Evolutionary conservation across 1,284 basidiomycete genomes (phyloP), one percentile per base, ranked within the genome.

Genomic region (Wolfiporia cocos): DNA sequence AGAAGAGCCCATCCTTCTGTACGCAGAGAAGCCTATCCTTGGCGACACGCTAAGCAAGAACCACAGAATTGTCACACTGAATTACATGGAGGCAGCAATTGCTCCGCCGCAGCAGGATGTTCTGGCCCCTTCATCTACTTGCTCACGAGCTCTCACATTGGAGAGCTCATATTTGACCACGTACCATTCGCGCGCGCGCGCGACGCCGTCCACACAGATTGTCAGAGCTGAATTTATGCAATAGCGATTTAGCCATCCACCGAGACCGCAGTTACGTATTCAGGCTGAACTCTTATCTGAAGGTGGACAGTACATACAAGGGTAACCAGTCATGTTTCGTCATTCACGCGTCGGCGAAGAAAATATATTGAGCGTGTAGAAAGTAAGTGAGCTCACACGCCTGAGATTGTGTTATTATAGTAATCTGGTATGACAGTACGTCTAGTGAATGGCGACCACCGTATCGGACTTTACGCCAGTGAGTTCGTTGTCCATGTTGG

Each of bases 321-420:
- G 79, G 78, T 0, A 81, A 81, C 53, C 65, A 69, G 39, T 68
- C 71, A 4, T 63, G 79, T 17, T 82, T 71, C 49, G 61, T 82
- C 22, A 82, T 82, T 45, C 73, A 81, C 40, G 53, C 55, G 0
- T 42, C 49, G 4, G 45, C 46, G 4, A 46, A 48, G 3, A 37
- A 48, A 7, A n/a, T n/a, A n/a, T 14, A 28, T 28, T 14, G 14
- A 28, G 59, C 60, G 1, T 0, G 66, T 71, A 4, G 41, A 10
- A 15, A 47, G 78, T 77, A 46, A 43, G 65, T 10, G 5, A 10
- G n/a, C 12, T n/a, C 23, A 24, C 28, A n/a, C 17, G 10, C 19
- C 10, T 6, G 7, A 17, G 9, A 11, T 6, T 33, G 12, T 15
- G 14, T 12, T 6, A 18, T 7, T 30, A 1, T 7, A 5, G n/a